Conservation (phyloP, 139 green algal genomes). For the Protoeuglena noctilucae region DNA sequence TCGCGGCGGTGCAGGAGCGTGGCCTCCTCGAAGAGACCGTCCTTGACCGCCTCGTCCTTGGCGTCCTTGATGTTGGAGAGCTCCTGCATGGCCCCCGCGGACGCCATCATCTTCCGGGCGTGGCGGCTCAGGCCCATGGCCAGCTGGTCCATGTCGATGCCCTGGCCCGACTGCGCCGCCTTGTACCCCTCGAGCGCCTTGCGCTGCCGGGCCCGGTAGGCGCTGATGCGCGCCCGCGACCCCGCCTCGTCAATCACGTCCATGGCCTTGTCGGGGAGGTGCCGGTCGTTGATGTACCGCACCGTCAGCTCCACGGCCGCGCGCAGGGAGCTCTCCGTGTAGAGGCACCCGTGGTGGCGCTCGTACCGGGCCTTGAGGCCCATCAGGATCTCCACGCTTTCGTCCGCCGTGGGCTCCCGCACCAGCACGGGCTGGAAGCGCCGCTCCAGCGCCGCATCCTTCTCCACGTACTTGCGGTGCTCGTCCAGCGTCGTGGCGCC, state of each 20-base stretch:
- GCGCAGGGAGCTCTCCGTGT: slow-evolving; percentile 37
- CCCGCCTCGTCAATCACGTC: slow-evolving; percentile 97
- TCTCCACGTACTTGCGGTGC: slow-evolving; percentile 83
- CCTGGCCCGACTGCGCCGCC: background rate
- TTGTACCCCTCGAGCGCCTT: slow-evolving; percentile 5
- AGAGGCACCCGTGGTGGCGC: slow-evolving; percentile 55
- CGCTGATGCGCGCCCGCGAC: slow-evolving; percentile 58
- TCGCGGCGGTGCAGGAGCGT: slow-evolving; percentile 39
- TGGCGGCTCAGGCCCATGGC: background rate
- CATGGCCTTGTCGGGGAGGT: slow-evolving; percentile 92
- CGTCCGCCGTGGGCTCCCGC: slow-evolving; percentile 42
- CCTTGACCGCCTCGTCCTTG: slow-evolving; percentile 3
- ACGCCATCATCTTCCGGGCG: background rate
- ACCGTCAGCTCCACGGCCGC: slow-evolving; percentile 35
- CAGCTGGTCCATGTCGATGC: too few species aligned
- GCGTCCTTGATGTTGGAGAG: background rate
- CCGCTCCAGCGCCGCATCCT: slow-evolving; percentile 79
- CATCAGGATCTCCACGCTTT: slow-evolving; percentile 64
- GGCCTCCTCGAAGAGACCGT: slow-evolving; percentile 73
- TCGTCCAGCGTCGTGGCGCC: slow-evolving; percentile 49
- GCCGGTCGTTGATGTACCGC: slow-evolving; percentile 69
- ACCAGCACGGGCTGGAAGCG: slow-evolving; percentile 89
- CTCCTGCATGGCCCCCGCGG: too few species aligned
- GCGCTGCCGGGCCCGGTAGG: slow-evolving; percentile 32
- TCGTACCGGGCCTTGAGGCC: slow-evolving; percentile 67